Base-by-base conservation (phyloP, 2,329 filamentous ascomycete genomes). In the Coccinonectria pachysandricola region DNA sequence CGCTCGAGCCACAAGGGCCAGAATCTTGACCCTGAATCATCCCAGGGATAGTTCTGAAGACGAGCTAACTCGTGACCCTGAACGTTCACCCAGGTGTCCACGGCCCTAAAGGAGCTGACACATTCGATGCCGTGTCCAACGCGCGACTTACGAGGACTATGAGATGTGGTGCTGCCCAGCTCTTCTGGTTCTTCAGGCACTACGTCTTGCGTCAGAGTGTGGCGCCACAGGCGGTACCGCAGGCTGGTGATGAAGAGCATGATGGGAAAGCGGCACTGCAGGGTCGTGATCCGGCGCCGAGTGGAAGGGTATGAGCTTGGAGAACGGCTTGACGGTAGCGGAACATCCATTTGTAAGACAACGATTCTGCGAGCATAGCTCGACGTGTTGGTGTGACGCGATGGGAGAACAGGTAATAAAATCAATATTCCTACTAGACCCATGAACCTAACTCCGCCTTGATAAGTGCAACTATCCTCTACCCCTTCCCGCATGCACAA, bases 121-220 rank as follows among this genome's bases (percentile, higher is more conserved):
- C n/a, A n/a, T n/a, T 65, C 14, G 59, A 64, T 42, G 57, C 56
- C 23, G 54, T 65, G 19, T 65, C 64, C 24, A 53, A 51, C 3
- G 58, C 62, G 10, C 54, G 29, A 11, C 32, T 41, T 8, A 23
- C 23, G 9, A 28, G 31, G 20, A 56, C 56, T 11, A 12, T 60
- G 16, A 25, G 36, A 0, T 43, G 42, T 11, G 44, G 44, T 4
- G 21, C 34, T 12, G 36, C 35, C n/a, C 41, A 47, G 27, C 38
- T 45, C 21, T 28, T 32, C 8, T 46, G 36, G 34, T 45, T 46
- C 25, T 39, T 43, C 26, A 30, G 28, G 5, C 39, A 36, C 9
- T 42, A 43, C 20, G 11, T 45, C 10, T 26, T 46, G 8, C 31
- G 43, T n/a, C n/a, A n/a, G 1, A 33, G 26, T 4, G 23, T 34